Evolutionary conservation across 1,139 yeast species (phyloP), one percentile per base, ranked within the genome.

Genomic region (Candida glucosophila): DNA sequence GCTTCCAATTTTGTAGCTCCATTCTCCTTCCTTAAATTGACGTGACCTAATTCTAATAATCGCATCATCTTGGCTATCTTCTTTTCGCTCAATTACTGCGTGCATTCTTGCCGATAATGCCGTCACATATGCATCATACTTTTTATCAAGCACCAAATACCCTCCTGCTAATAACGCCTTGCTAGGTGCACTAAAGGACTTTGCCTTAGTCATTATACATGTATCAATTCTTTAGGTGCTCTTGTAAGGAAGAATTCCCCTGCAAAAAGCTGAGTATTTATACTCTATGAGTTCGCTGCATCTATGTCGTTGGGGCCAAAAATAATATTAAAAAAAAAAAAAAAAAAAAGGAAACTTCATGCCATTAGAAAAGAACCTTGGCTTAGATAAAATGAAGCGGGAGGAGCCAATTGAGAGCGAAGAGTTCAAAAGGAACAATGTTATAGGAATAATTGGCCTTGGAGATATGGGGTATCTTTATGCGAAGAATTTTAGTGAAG

Each of bases 391-490:
- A 16, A 16, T 8, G 18, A 16, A 24, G 17, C 13, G 34, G 22
- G 7, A 20, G 9, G 21, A 31, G 12, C 35, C 33, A 11, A 39
- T 32, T 3, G 35, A 38, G 24, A 24, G 36, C 4, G 27, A 30
- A 14, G 24, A 28, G 11, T 36, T 45, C 7, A 33, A 45, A 25
- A 12, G 21, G 7, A 25, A 60, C 19, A 79, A 75, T 46, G 62
- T 60, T 20, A 70, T 90, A 25, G 98, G 98, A 3, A 81, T 90
- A 36, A 88, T 90, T 30, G 98, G 98, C 1, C 69, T 90, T 22
- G 98, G 98, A 15, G 98, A 90, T 49, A 90, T 90, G 98, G 98
- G 98, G 10, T 58, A 73, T 22, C 56, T 90, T 37, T 90, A 90
- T 44, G 97, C 97, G 33, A 62, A 65, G 11, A 57, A 79, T 30